phyloP scores from a whole-genome alignment of 2,329 filamentous ascomycete genomes.

The Scleromitrula shiraiana region DNA sequence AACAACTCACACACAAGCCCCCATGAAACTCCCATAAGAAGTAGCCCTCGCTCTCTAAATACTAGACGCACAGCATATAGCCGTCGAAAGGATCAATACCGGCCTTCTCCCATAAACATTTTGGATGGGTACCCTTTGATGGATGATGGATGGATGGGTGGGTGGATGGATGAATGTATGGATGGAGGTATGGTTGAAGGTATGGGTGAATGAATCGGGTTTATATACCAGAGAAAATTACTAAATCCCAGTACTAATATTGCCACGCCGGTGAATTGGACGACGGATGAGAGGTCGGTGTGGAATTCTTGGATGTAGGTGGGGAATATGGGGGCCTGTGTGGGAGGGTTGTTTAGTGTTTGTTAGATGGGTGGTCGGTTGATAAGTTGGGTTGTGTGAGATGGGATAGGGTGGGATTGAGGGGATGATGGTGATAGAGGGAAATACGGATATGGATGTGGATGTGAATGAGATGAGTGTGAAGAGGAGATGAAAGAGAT shows the following conservation, averaged over 20 bases:
- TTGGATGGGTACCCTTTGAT: conserved; percentile 38
- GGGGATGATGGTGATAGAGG: too few relatives aligned
- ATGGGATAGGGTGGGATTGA: too few relatives aligned
- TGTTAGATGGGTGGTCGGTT: too few relatives aligned
- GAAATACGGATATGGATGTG: too few relatives aligned
- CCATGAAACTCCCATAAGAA: conserved; percentile 56
- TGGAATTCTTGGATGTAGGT: conserved; percentile 40
- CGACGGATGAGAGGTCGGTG: conserved; percentile 41
- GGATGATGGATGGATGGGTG: too few relatives aligned
- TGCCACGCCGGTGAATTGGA: conserved; percentile 39
- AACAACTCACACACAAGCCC: conserved; percentile 39
- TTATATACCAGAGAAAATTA: conserved; percentile 45
- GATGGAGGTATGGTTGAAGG: too few relatives aligned
- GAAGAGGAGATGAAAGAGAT: too few relatives aligned
- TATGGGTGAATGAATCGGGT: too few relatives aligned
- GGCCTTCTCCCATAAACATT: conserved; percentile 41
- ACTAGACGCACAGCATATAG: conserved; percentile 37
- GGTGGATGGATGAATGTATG: too few relatives aligned
- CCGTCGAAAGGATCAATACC: conserved; percentile 37
- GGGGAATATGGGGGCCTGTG: conserved; percentile 46
- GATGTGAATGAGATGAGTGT: too few relatives aligned
- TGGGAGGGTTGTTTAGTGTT: too few relatives aligned
- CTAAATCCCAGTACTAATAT: conserved; percentile 40
- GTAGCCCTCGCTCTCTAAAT: conserved; percentile 48
- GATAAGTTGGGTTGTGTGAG: too few relatives aligned